Percentiles rank a stretch among this genome's conserved stretches.
Evolutionary conservation across 192 early-diverging fungal genomes (phyloP).

Genomic region (Rhizophagus clarus): DNA sequence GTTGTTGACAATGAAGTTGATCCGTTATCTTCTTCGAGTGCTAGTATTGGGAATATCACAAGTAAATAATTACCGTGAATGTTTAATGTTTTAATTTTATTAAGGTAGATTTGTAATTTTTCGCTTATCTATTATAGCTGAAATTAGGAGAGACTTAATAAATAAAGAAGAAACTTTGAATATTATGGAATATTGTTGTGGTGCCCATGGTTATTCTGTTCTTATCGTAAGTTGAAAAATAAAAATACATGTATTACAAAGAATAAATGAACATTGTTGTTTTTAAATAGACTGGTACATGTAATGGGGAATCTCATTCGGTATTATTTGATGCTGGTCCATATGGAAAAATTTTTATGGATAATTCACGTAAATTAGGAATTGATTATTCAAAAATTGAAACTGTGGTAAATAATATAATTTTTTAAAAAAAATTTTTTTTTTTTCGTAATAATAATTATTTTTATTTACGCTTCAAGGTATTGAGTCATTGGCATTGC

Average conservation of each 20-base stretch:
- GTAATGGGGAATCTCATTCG: constrained; percentile 31
- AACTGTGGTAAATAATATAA: constrained; percentile 27
- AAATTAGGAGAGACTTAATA: neutral
- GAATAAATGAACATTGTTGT: neutral
- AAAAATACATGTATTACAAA: neutral
- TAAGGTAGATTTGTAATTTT: no score
- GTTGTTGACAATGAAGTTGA: constrained; percentile 45
- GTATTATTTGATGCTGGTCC: constrained; percentile 42
- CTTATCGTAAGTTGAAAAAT: constrained; percentile 31
- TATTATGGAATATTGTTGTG: constrained; percentile 39
- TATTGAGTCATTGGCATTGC: neutral
- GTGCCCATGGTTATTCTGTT: constrained; percentile 42
- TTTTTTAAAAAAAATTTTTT: constrained; percentile 12
- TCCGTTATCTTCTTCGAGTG: constrained; percentile 34
- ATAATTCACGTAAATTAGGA: constrained; percentile 41
- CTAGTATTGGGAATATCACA: constrained; percentile 28
- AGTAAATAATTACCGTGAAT: constrained; percentile 19
- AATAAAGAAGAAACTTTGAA: constrained; percentile 33
- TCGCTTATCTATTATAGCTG: neutral
- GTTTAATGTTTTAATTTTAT: no score
- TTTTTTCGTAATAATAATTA: neutral
- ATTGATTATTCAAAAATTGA: constrained; percentile 43
- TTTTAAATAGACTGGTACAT: constrained; percentile 36
- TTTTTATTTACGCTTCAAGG: neutral
- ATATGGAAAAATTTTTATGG: constrained; percentile 41